Evolutionary conservation across 2,329 filamentous ascomycete species (phyloP).

Genomic region (Claviceps pusilla): DNA sequence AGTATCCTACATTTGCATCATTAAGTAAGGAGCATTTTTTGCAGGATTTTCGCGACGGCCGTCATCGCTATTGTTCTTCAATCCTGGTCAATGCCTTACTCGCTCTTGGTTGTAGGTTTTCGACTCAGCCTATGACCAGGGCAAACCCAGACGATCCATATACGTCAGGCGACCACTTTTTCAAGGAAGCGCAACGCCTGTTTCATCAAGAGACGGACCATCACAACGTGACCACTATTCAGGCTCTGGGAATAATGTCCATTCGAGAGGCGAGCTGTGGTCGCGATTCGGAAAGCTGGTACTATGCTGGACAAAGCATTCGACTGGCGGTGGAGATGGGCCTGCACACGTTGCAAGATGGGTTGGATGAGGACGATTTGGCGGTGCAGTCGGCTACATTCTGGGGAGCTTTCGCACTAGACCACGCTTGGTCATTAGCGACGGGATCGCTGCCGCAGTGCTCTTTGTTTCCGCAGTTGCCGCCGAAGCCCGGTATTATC

Average conservation of each 20-base stretch:
- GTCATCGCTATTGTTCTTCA: constrained; percentile 50
- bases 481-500: constrained; percentile 45
- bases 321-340: constrained; percentile 59
- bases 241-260: constrained; percentile 63
- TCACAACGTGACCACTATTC: constrained; percentile 53
- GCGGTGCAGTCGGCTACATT: constrained; percentile 45
- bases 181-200: constrained; percentile 50
- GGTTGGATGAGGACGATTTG: constrained; percentile 38
- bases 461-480: constrained; percentile 40
- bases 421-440: constrained; percentile 52
- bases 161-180: constrained; percentile 60
- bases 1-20: constrained; percentile 60
- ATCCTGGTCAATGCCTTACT: constrained; percentile 52
- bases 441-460: constrained; percentile 47
- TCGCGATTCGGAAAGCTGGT: constrained; percentile 58
- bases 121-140: constrained; percentile 47
- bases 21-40: constrained; percentile 59
- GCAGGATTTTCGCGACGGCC: constrained; percentile 45
- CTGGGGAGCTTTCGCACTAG: constrained; percentile 47
- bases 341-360: constrained; percentile 39
- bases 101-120: constrained; percentile 54
- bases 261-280: constrained; percentile 60
- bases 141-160: constrained; percentile 46
- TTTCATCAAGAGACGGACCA: constrained; percentile 42
- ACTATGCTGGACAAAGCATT: constrained; percentile 57